Conservation (phyloP, 306 rosid species). For the Gynostemma pentaphyllum region DNA sequence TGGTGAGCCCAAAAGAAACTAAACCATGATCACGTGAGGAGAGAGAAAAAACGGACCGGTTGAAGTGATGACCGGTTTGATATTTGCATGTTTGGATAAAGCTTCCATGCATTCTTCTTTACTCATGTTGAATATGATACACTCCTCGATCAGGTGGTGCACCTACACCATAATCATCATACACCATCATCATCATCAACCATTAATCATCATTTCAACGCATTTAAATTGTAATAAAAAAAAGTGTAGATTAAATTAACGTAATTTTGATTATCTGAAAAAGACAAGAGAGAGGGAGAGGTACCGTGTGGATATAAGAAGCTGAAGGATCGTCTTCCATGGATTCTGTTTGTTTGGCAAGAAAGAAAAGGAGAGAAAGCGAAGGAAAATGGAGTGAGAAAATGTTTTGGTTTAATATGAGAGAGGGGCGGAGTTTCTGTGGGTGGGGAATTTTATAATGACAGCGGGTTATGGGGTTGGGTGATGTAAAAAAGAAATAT, state of each 20-base stretch:
- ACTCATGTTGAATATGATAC: slow-evolving; percentile 79
- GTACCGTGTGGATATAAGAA: slow-evolving; percentile 75
- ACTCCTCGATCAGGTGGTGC: slow-evolving; percentile 87
- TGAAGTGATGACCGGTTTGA: slow-evolving; percentile 76
- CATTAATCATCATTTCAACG: not conserved
- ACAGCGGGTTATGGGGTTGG: not conserved
- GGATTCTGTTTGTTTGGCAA: not conserved
- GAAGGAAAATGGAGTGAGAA: not conserved
- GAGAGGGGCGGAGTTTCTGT: not conserved
- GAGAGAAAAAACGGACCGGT: slow-evolving; percentile 36
- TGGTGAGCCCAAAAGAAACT: too few species aligned
- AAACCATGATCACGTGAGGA: not conserved
- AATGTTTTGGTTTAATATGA: too few species aligned
- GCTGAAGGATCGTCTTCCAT: slow-evolving; percentile 64
- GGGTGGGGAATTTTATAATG: not conserved
- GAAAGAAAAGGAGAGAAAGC: not conserved
- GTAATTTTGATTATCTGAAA: too few species aligned
- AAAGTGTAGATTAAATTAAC: too few species aligned
- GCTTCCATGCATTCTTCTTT: slow-evolving; percentile 97
- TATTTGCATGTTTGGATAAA: slow-evolving; percentile 80
- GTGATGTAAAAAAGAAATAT: too few species aligned
- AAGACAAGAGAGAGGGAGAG: not conserved
- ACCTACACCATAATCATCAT: slow-evolving; percentile 29
- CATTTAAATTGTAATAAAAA: too few species aligned
- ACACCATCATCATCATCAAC: not conserved